These are phyloP conservation scores for Mallotus japonicus DNA, from an alignment of 441 rosid genomes.

Conservation along the genomic window DNA sequence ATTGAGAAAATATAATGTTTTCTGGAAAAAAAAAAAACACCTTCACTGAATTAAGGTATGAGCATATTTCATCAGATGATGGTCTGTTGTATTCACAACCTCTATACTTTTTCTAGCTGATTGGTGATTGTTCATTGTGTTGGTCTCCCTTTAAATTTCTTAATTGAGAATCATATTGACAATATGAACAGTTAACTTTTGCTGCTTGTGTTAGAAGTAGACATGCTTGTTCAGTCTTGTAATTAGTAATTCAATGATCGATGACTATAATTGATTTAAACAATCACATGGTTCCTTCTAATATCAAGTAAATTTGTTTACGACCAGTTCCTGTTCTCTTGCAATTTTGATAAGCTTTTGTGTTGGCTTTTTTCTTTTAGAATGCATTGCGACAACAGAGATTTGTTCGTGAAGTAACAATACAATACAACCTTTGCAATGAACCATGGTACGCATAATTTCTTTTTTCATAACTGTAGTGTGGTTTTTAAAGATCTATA, in stretches of 20 bases:
- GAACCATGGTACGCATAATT: slow-evolving; percentile 82
- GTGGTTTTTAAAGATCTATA: slow-evolving; percentile 5
- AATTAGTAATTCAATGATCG: background rate
- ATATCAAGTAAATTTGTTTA: background rate
- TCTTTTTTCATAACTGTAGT: slow-evolving; percentile 7
- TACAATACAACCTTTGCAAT: slow-evolving; percentile 98
- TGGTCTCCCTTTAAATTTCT: background rate
- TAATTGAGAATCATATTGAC: background rate
- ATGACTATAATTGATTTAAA: background rate
- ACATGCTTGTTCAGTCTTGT: background rate
- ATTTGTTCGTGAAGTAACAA: slow-evolving; percentile 96
- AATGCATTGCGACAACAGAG: slow-evolving; percentile 97
- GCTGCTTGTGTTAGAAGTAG: background rate
- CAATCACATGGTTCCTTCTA: background rate
- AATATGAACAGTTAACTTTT: background rate
- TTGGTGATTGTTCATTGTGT: background rate
- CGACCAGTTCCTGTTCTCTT: background rate
- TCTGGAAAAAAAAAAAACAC: background rate
- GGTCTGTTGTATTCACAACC: background rate
- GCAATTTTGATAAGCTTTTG: slow-evolving; percentile 19
- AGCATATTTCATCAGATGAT: background rate
- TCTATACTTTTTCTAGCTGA: slow-evolving; percentile 1
- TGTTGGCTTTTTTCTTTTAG: slow-evolving; percentile 40
- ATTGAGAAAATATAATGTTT: background rate
- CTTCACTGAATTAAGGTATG: background rate